Percentiles rank a stretch among this genome's conserved stretches.
Evolutionary conservation across 2,329 filamentous ascomycete genomes (phyloP).

Genomic region (Penicillium sclerotiorum): DNA sequence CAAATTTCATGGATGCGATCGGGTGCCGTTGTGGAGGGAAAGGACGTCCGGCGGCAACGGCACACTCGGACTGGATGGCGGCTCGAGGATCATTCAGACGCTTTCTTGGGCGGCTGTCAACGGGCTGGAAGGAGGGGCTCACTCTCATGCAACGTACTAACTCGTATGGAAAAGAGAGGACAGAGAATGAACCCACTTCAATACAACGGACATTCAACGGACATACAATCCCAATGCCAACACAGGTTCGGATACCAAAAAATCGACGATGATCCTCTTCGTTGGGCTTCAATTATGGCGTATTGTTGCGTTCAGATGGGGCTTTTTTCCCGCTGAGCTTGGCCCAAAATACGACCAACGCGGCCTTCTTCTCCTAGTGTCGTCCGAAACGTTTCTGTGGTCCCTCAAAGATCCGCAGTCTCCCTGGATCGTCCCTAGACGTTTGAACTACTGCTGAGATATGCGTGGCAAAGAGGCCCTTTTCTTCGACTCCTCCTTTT

Average conservation of each 20-base stretch:
- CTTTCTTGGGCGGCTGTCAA: conserved; percentile 26
- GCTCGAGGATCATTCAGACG: conserved; percentile 26
- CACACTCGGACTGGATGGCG: conserved; percentile 26
- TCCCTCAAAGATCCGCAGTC: conserved; percentile 4
- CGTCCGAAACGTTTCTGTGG: conserved; percentile 13
- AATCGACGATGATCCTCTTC: conserved; percentile 2
- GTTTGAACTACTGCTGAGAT: no score
- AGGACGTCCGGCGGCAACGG: conserved; percentile 19
- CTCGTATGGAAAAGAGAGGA: conserved; percentile 29
- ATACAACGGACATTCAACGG: no score
- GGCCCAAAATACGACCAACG: conserved; percentile 17
- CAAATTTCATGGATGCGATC: conserved; percentile 30
- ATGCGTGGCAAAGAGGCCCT: conserved; percentile 3
- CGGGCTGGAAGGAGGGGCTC: conserved; percentile 28
- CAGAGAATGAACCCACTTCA: conserved; percentile 16
- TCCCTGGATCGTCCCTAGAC: conserved; percentile 4
- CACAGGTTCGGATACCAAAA: conserved; percentile 6
- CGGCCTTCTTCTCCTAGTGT: conserved; percentile 8
- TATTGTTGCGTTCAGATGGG: conserved; percentile 8
- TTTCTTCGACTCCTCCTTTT: no score
- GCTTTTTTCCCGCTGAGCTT: conserved; percentile 7
- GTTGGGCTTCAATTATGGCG: conserved; percentile 4
- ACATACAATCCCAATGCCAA: conserved; percentile 1
- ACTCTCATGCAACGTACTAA: conserved; percentile 29
- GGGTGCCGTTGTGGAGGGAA: conserved; percentile 18